phyloP scores from a whole-genome alignment of 441 rosid genomes.

The Melastoma candidum region DNA sequence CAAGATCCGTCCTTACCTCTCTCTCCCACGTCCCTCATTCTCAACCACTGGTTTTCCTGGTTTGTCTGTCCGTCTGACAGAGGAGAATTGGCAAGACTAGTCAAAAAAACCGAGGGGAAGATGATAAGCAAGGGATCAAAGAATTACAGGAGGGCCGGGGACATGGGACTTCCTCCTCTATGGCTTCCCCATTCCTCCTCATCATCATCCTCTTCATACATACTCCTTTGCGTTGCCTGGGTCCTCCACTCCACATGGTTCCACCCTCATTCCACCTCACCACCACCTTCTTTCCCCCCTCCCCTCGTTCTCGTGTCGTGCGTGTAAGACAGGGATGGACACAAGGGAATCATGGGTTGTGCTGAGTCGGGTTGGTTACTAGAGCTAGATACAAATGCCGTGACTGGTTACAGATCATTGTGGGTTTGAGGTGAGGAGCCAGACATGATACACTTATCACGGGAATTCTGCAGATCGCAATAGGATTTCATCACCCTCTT shows the following conservation, averaged over 20 bases:
- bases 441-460: constrained; percentile 58
- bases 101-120: too few relatives aligned
- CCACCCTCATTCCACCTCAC: constrained; percentile 1
- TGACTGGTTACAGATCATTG: constrained; percentile 48
- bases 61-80: too few relatives aligned
- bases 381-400: constrained; percentile 54
- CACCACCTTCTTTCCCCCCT: not conserved
- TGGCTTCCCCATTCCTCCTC: too few relatives aligned
- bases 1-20: too few relatives aligned
- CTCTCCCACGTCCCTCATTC: too few relatives aligned
- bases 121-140: too few relatives aligned
- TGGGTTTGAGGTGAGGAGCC: constrained; percentile 30
- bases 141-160: too few relatives aligned
- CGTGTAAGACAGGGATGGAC: constrained; percentile 3
- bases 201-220: too few relatives aligned
- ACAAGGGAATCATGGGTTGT: constrained; percentile 29
- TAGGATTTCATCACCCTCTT: constrained; percentile 81
- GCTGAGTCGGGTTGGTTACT: constrained; percentile 43
- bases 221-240: too few relatives aligned
- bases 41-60: too few relatives aligned
- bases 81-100: too few relatives aligned
- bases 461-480: constrained; percentile 77
- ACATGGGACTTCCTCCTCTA: too few relatives aligned
- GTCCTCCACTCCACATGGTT: not conserved
- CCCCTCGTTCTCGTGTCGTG: constrained; percentile 1